Percentiles rank a stretch among this genome's conserved stretches.
Conservation (phyloP, 2,329 filamentous ascomycete species). For the Lizonia empirigonia region DNA sequence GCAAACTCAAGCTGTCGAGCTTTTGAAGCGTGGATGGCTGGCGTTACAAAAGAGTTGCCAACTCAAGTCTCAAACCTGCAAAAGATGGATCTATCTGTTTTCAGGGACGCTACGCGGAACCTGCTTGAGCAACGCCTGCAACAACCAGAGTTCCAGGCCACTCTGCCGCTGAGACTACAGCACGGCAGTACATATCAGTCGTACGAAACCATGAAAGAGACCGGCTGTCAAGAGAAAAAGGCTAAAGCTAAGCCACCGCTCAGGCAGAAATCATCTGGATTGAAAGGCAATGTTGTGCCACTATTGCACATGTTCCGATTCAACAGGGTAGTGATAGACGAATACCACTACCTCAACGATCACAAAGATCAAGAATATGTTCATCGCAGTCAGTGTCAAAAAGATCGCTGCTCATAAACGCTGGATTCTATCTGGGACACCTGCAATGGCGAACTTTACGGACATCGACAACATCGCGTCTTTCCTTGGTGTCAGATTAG, state of each 20-base stretch:
- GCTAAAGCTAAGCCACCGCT: neutral
- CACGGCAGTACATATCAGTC: constrained; percentile 44
- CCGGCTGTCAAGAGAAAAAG: neutral
- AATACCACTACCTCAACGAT: constrained; percentile 63
- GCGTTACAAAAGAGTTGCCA: constrained; percentile 51
- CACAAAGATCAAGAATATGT: constrained; percentile 33
- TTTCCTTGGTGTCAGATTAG: constrained; percentile 62
- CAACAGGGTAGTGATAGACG: constrained; percentile 66
- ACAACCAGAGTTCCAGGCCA: constrained; percentile 45
- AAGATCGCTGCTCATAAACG: constrained; percentile 57
- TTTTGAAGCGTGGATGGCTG: constrained; percentile 61
- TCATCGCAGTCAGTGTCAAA: constrained; percentile 48
- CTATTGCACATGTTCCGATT: constrained; percentile 66
- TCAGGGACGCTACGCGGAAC: constrained; percentile 33
- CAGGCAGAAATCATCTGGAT: constrained; percentile 4
- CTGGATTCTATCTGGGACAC: constrained; percentile 70
- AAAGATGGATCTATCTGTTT: constrained; percentile 34
- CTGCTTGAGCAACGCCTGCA: constrained; percentile 34
- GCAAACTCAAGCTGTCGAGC: constrained; percentile 51
- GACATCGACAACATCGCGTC: constrained; percentile 65
- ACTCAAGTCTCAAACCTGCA: constrained; percentile 49
- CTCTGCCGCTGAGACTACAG: constrained; percentile 48
- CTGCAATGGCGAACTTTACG: constrained; percentile 61
- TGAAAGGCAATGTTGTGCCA: constrained; percentile 13
- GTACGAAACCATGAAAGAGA: constrained; percentile 14